Conservation (phyloP, 371 early-diverging fungal genomes). For the Mucor velutinosus region DNA sequence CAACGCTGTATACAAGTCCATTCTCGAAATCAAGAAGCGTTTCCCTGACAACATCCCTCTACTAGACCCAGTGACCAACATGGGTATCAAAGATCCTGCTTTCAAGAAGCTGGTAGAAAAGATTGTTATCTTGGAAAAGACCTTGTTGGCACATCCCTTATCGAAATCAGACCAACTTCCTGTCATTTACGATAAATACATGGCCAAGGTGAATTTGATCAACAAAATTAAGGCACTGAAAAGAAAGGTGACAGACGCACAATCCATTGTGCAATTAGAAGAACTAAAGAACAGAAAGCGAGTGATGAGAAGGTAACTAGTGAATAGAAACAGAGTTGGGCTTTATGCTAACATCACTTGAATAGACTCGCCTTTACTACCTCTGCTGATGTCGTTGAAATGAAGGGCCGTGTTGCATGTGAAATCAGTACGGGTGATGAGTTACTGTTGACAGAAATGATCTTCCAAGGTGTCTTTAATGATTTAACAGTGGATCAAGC, state of each 20-base stretch:
- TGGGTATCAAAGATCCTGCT: slow-evolving; percentile 82
- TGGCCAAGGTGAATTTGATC: slow-evolving; percentile 59
- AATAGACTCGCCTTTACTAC: slow-evolving; percentile 83
- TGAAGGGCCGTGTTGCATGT: slow-evolving; percentile 99
- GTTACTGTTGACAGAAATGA: slow-evolving; percentile 97
- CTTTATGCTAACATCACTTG: not conserved
- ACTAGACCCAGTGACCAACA: slow-evolving; percentile 89
- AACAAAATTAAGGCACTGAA: slow-evolving; percentile 67
- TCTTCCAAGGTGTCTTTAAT: slow-evolving; percentile 98
- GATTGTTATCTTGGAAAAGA: slow-evolving; percentile 71
- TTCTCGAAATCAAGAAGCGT: slow-evolving; percentile 74
- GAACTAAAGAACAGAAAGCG: slow-evolving; percentile 91
- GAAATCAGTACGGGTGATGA: slow-evolving; percentile 99
- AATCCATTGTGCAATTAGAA: slow-evolving; percentile 87
- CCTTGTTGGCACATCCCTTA: slow-evolving; percentile 64
- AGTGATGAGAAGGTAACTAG: slow-evolving; percentile 72
- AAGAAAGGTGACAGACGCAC: slow-evolving; percentile 75
- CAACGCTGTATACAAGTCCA: slow-evolving; percentile 65
- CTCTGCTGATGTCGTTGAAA: slow-evolving; percentile 84
- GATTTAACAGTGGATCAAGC: slow-evolving; percentile 91
- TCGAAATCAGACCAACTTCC: slow-evolving; percentile 57
- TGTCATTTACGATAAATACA: slow-evolving; percentile 64
- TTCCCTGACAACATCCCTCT: slow-evolving; percentile 78
- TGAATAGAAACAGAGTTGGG: not conserved
- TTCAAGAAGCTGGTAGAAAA: slow-evolving; percentile 80